Conservation (phyloP, 306 rosid genomes). For the Abrus precatorius region DNA sequence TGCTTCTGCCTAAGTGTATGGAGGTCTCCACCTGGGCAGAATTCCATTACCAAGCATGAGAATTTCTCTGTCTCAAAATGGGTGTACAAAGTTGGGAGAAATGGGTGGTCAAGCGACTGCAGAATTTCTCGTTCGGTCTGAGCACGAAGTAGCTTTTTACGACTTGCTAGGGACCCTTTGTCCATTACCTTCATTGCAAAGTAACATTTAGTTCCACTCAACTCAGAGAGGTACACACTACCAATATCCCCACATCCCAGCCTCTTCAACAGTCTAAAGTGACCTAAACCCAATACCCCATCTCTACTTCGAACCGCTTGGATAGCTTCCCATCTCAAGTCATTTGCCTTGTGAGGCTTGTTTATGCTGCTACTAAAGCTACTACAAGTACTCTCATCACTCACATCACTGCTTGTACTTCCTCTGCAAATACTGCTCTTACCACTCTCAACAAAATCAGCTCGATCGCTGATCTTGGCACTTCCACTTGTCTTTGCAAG, state of each 20-base stretch:
- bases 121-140: constrained; percentile 98
- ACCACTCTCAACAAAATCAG: constrained; percentile 92
- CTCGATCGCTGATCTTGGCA: constrained; percentile 87
- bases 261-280: constrained; percentile 91
- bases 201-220: constrained; percentile 94
- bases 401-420: constrained; percentile 97
- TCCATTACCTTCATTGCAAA: constrained; percentile 99
- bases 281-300: constrained; percentile 82
- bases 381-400: constrained; percentile 97
- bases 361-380: constrained; percentile 91
- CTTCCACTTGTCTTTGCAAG: constrained; percentile 93
- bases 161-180: constrained; percentile 92
- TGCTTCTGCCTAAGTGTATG: constrained; percentile 98
- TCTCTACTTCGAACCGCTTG: constrained; percentile 89
- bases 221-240: constrained; percentile 94
- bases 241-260: constrained; percentile 99
- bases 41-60: constrained; percentile 99
- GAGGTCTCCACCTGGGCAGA: constrained; percentile 98
- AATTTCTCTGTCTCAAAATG: constrained; percentile 98
- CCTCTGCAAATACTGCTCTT: constrained; percentile 97
- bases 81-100: constrained; percentile 94
- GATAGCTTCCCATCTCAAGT: constrained; percentile 98
- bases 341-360: constrained; percentile 99
- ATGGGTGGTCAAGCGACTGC: constrained; percentile 96
- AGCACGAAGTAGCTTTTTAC: constrained; percentile 96